These are phyloP conservation scores for Venturia aucupariae DNA, from an alignment of 2,329 filamentous ascomycete species.

Conservation along the genomic window DNA sequence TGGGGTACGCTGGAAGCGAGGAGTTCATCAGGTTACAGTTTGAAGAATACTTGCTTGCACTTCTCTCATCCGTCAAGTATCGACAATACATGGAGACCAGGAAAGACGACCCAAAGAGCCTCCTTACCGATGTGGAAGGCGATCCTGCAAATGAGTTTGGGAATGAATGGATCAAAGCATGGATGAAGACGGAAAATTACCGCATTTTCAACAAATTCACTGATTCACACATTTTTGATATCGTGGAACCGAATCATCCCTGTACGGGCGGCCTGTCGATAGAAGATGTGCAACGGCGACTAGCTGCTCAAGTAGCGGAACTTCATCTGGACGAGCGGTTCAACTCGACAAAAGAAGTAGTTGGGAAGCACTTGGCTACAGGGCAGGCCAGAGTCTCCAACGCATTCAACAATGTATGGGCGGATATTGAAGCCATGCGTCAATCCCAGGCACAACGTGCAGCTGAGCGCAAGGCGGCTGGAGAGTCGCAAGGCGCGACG, in stretches of 20 bases:
- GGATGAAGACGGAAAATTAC: slow-evolving; percentile 85
- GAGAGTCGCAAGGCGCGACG: slow-evolving; percentile 17
- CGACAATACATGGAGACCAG: slow-evolving; percentile 44
- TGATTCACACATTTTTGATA: slow-evolving; percentile 84
- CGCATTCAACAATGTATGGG: slow-evolving; percentile 80
- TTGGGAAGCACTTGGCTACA: slow-evolving; percentile 82
- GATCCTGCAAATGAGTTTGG: slow-evolving; percentile 82
- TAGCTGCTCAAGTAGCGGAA: slow-evolving; percentile 87
- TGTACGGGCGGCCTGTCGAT: slow-evolving; percentile 88
- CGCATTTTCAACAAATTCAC: slow-evolving; percentile 66
- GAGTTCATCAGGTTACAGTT: slow-evolving; percentile 97
- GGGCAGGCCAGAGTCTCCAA: slow-evolving; percentile 81
- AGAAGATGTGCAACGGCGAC: slow-evolving; percentile 83
- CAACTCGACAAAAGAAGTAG: slow-evolving; percentile 69
- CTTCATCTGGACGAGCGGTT: slow-evolving; percentile 88
- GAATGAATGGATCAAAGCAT: slow-evolving; percentile 74
- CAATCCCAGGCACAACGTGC: slow-evolving; percentile 59
- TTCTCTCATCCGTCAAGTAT: slow-evolving; percentile 85
- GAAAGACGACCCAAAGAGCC: slow-evolving; percentile 46
- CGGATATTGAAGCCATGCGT: slow-evolving; percentile 75
- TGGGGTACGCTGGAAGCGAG: slow-evolving; percentile 91
- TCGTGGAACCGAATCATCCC: slow-evolving; percentile 86
- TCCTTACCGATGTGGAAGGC: slow-evolving; percentile 58
- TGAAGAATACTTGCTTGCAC: slow-evolving; percentile 85
- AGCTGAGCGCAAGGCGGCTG: slow-evolving; percentile 44